Percentiles rank a stretch among this genome's conserved stretches.
Evolutionary conservation across 495 filamentous ascomycete genomes (phyloP).

Genomic region (Neurospora cerealis): DNA sequence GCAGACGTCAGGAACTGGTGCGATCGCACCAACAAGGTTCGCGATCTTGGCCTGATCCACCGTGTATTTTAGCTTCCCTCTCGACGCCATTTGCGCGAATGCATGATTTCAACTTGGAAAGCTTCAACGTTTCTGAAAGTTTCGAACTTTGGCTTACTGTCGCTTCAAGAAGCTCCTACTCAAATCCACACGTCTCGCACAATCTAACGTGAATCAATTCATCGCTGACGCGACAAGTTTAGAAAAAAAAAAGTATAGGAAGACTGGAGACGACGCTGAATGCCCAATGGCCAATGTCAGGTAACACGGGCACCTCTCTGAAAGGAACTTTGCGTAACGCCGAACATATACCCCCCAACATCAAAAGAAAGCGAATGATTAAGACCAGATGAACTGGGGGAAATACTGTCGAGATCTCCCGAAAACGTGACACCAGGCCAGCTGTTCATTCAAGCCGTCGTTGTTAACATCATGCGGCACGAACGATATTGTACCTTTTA

Average conservation of each 20-base stretch:
- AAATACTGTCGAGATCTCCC: background rate
- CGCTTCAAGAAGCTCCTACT: background rate
- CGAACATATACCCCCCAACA: background rate
- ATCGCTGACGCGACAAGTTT: background rate
- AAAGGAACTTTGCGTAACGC: background rate
- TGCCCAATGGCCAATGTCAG: slow-evolving; percentile 13
- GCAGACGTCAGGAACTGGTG: background rate
- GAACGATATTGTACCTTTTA: background rate
- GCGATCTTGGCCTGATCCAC: background rate
- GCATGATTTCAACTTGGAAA: background rate
- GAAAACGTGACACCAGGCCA: background rate
- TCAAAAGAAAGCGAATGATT: background rate
- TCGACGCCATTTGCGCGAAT: background rate
- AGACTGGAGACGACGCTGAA: background rate
- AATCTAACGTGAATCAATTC: background rate
- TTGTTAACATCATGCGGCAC: background rate
- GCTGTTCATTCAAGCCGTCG: background rate
- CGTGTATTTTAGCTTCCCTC: background rate
- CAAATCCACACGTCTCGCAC: background rate
- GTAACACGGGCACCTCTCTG: background rate
- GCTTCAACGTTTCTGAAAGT: background rate
- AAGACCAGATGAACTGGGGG: background rate
- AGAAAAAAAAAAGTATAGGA: background rate
- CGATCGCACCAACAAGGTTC: background rate
- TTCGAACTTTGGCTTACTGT: background rate